Conservation (phyloP, 176 grass and related monocot species). For the Phyllostachys edulis region DNA sequence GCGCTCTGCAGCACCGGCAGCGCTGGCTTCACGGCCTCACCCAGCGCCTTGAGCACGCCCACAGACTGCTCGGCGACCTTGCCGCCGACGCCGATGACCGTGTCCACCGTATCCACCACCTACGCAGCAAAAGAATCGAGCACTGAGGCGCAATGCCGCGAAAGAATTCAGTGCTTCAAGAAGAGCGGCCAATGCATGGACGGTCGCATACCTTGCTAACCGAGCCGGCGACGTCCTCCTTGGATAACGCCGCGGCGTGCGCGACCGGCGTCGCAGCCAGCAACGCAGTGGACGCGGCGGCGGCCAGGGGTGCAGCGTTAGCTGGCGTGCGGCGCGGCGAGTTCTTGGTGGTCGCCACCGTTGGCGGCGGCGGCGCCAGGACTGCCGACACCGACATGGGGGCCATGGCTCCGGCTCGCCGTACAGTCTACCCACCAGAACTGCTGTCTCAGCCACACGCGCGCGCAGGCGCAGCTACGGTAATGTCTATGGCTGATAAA, state of each 20-base stretch:
- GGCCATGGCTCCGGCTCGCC: constrained; percentile 37
- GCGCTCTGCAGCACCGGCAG: constrained; percentile 68
- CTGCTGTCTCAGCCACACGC: constrained; percentile 37
- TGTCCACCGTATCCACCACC: constrained; percentile 71
- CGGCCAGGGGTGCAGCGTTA: constrained; percentile 5
- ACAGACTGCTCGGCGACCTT: constrained; percentile 43
- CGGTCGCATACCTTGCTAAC: constrained; percentile 53
- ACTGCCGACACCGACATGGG: constrained; percentile 34
- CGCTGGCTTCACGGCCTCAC: constrained; percentile 63
- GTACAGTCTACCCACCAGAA: constrained; percentile 10
- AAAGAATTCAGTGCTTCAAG: neutral
- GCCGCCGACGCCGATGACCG: constrained; percentile 46
- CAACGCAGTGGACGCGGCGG: constrained; percentile 6
- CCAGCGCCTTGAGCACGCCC: constrained; percentile 49
- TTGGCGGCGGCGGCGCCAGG: constrained; percentile 22
- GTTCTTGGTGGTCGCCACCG: constrained; percentile 21
- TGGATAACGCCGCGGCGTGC: constrained; percentile 60
- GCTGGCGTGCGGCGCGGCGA: constrained; percentile 27
- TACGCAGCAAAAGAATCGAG: neutral
- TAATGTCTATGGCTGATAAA: neutral
- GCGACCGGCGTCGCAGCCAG: constrained; percentile 30
- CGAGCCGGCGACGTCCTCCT: constrained; percentile 68
- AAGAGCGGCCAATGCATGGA: neutral
- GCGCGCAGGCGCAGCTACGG: neutral
- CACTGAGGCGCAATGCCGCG: neutral